Conservation (phyloP, 1,284 basidiomycete species). For the Ustilago bromivora region DNA sequence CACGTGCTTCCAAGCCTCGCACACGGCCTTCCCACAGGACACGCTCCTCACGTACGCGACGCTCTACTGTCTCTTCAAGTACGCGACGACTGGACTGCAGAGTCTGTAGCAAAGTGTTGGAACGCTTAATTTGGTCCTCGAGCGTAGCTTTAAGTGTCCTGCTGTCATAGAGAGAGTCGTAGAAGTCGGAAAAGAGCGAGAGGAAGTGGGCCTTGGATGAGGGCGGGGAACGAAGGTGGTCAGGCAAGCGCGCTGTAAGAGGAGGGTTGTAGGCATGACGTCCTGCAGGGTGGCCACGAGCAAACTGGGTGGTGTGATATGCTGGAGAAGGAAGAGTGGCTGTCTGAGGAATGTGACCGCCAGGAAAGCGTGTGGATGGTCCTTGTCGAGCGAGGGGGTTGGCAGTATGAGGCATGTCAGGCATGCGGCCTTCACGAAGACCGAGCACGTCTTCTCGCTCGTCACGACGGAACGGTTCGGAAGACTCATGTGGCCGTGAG, state of each 20-base stretch:
- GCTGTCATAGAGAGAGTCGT: slow-evolving; percentile 65
- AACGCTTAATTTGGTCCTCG: slow-evolving; percentile 66
- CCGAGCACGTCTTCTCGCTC: slow-evolving; percentile 39
- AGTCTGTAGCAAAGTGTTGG: slow-evolving; percentile 66
- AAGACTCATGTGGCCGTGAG: slow-evolving; percentile 16
- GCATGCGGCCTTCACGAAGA: slow-evolving; percentile 40
- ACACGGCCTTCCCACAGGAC: slow-evolving; percentile 59
- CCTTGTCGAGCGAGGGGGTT: slow-evolving; percentile 38
- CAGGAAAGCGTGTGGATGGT: slow-evolving; percentile 32
- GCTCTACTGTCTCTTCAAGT: slow-evolving; percentile 65
- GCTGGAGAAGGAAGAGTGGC: slow-evolving; percentile 65
- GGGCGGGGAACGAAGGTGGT: slow-evolving; percentile 59
- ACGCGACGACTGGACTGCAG: slow-evolving; percentile 63
- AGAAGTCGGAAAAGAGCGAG: slow-evolving; percentile 67
- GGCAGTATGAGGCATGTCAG: slow-evolving; percentile 47
- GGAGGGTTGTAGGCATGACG: slow-evolving; percentile 34
- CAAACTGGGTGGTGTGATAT: slow-evolving; percentile 62
- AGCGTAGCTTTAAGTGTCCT: slow-evolving; percentile 67
- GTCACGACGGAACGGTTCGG: slow-evolving; percentile 27
- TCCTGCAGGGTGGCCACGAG: slow-evolving; percentile 30
- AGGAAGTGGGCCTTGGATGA: slow-evolving; percentile 63
- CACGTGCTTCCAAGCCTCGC: slow-evolving; percentile 53
- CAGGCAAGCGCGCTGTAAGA: slow-evolving; percentile 45
- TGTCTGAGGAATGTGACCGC: slow-evolving; percentile 57
- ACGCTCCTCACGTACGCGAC: slow-evolving; percentile 59